Evolutionary conservation across 2,329 filamentous ascomycete species (phyloP).

Genomic region (Fusarium avenaceum): DNA sequence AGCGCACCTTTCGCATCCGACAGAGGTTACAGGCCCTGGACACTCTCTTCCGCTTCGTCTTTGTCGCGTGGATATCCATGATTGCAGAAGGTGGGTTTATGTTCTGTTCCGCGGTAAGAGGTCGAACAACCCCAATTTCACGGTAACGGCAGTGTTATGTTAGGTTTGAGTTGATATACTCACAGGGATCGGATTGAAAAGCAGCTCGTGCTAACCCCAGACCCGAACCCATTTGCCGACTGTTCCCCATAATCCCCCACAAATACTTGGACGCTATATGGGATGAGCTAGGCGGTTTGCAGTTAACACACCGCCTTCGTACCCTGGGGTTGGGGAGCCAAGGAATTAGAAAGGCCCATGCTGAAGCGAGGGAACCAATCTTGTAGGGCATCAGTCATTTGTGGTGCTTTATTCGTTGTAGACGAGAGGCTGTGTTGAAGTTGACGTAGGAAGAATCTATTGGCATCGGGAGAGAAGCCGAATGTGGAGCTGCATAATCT

Average conservation of each 20-base stretch:
- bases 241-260: conserved; percentile 26
- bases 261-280: conserved; percentile 1
- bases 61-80: conserved; percentile 18
- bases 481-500: background rate
- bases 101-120: background rate
- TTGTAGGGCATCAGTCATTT: background rate
- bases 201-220: background rate
- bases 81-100: background rate
- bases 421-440: background rate
- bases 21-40: conserved; percentile 44
- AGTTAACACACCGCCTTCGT: background rate
- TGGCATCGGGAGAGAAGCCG: too few species aligned
- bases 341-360: background rate
- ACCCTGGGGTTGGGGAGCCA: too few species aligned
- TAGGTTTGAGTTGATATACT: background rate
- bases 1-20: conserved; percentile 44
- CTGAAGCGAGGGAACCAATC: conserved; percentile 15
- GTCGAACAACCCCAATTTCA: background rate
- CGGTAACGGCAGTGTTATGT: background rate
- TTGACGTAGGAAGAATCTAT: background rate
- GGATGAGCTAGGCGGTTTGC: conserved; percentile 3
- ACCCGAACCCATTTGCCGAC: conserved; percentile 37
- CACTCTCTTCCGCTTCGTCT: conserved; percentile 36
- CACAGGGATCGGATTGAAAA: conserved; percentile 24
- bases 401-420: background rate